Evolutionary conservation across 2,329 filamentous ascomycete genomes (phyloP), one percentile per base, ranked within the genome.

Genomic region (Diaporthe citriasiana): DNA sequence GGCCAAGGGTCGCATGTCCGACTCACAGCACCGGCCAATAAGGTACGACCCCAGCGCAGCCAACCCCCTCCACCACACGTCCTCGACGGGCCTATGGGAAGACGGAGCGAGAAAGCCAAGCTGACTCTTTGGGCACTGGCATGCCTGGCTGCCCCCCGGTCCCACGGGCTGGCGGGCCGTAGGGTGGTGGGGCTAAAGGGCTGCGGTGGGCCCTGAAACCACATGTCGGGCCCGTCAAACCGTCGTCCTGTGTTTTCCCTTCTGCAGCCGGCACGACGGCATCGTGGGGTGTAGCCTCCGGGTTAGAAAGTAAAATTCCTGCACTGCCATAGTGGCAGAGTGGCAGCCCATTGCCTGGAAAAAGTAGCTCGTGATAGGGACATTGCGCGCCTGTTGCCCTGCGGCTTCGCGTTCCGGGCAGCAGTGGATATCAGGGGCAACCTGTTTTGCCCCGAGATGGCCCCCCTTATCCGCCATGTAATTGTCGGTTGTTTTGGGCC

Each of bases 121-220:
- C 27, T 22, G 30, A 50, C 55, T 60, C 40, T 27, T 27, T 22
- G 25, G 45, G 53, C 19, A n/a, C 45, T 50, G 47, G 47, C 47
- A 51, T 27, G 47, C 13, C 56, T n/a, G 35, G 30, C 47, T 33
- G 69, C 63, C 45, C 63, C 45, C 47, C 73, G 73, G 73, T 68
- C 25, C 65, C 33, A 72, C 74, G 74, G 74, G 45, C 66, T 65
- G 56, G 66, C 74, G 71, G 74, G 71, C 74, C 74, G 74, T 66
- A 60, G 65, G 65, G 59, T 73, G 73, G 65, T 75, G 74, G 74
- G 65, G 74, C 71, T 45, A 70, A 47, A 57, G 47, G 22, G 33
- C 56, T 65, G 51, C 73, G 47, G 73, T 65, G 63, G 73, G 42
- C 55, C 70, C 70, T 70, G 73, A 70, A 69, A 70, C 70, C 22